Conservation (phyloP, 2,329 filamentous ascomycete species). For the Lecanoromycetidae sp. region DNA sequence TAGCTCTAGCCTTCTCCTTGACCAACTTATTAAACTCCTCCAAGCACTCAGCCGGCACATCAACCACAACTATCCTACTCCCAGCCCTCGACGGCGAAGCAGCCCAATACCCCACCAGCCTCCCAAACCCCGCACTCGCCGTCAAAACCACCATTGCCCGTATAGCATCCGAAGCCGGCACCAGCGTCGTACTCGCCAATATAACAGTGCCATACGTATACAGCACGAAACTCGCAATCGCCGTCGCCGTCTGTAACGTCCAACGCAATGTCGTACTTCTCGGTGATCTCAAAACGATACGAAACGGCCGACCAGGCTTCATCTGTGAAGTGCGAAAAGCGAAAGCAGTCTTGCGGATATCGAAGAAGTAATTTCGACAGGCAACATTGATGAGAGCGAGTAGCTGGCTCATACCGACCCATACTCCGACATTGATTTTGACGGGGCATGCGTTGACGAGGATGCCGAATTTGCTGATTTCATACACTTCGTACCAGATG, state of each 20-base stretch:
- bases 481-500: slow-evolving; percentile 11
- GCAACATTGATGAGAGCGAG: slow-evolving; percentile 11
- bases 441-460: slow-evolving; percentile 7
- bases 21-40: too few species aligned
- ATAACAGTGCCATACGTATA: slow-evolving; percentile 12
- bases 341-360: slow-evolving; percentile 5
- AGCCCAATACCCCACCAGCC: slow-evolving; percentile 8
- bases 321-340: background rate
- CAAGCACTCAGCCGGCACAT: slow-evolving; percentile 6
- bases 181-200: slow-evolving; percentile 12
- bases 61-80: slow-evolving; percentile 3
- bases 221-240: slow-evolving; percentile 9
- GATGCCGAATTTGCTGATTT: slow-evolving; percentile 11
- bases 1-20: background rate
- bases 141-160: slow-evolving; percentile 7
- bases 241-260: slow-evolving; percentile 6
- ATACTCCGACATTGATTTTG: slow-evolving; percentile 9
- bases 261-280: background rate
- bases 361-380: slow-evolving; percentile 4
- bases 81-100: slow-evolving; percentile 1
- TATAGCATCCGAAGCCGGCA: slow-evolving; percentile 11
- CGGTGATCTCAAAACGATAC: slow-evolving; percentile 1
- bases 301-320: background rate
- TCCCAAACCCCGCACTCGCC: slow-evolving; percentile 6
- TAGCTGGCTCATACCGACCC: slow-evolving; percentile 13